Evolutionary conservation across 1,139 yeast species (phyloP), one percentile per base, ranked within the genome.

Genomic region (Yamadazyma atmosphaerica): DNA sequence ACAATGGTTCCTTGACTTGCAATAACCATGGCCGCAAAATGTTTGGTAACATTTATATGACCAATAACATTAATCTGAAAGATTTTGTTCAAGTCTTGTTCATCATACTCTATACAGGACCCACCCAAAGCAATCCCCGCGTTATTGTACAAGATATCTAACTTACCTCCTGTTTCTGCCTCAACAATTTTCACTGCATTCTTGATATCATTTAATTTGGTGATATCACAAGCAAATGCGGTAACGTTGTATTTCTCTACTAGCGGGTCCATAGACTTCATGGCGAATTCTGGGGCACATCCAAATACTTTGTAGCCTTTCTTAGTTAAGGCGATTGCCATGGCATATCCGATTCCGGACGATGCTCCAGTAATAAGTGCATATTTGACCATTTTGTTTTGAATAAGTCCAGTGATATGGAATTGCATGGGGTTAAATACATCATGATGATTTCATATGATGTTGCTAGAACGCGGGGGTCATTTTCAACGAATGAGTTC

Each of bases 361-460:
- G 67, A 58, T 4, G 69, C 68, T 4, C 70, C 71, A 1, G 66
- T 55, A 17, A 65, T 51, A 7, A 65, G 50, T 6, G 69, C 71
- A 46, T 24, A 35, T 13, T 32, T 34, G 9, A 11, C 12, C 24
- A 18, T 30, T 30, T 9, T 6, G 22, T 19, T 19, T 6, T 6
- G 22, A 19, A 6, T 19, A 9, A 19, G 9, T 6, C 22, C 22
- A 6, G 22, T 6, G 22, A 9, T 6, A 19, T 19, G 22, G 22
- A 9, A 19, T 19, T 19, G 22, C 22, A n/a, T n/a, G n/a, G n/a
- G n/a, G n/a, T n/a, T n/a, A n/a, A n/a, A n/a, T n/a, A n/a, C n/a
- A n/a, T n/a, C n/a, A n/a, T n/a, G n/a, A n/a, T n/a, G n/a, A n/a
- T n/a, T n/a, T n/a, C n/a, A n/a, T n/a, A n/a, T n/a, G n/a, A n/a